Evolutionary conservation across 345 rosid species (phyloP), one percentile per base, ranked within the genome.

Genomic region (Turnera subulata): DNA sequence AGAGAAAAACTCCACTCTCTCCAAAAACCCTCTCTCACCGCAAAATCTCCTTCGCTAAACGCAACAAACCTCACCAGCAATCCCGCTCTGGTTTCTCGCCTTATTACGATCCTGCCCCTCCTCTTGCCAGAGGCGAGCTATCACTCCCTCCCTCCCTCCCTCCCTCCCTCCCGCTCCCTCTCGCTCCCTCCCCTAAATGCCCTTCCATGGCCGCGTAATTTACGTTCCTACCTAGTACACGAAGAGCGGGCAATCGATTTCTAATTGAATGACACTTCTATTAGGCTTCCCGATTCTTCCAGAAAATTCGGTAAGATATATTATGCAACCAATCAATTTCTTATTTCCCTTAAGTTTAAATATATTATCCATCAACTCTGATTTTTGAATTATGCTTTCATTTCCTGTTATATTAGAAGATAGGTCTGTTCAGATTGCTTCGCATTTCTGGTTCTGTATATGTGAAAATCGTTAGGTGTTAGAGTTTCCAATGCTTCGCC

Each of bases 101-200:
- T 43, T 59, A 33, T 72, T 65, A 61, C 74, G 80, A 79, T 62
- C 78, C 69, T 64, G 60, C 67, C 70, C 63, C 38, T 49, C 66
- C 37, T 39, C 20, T 47, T 43, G 35, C 35, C 35, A 8, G 35
- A 29, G 35, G 8, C n/a, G n/a, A n/a, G n/a, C n/a, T n/a, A n/a
- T n/a, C n/a, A n/a, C n/a, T n/a, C n/a, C 32, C 64, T 0, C 21
- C 35, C 60, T 53, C 53, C 49, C 12, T 14, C 59, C 11, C n/a
- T 44, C 22, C 20, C 29, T 43, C 17, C 17, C 33, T 58, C 6
- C 42, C 20, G 35, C 64, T 0, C 23, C 37, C 61, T 50, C 50
- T 14, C 13, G 56, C 13, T 15, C 38, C 24, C 17, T 25, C 55
- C 6, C 26, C 15, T 20, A 48, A 72, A 63, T 75, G 70, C 46